These are phyloP conservation scores for Incumbomyces lentus DNA, from an alignment of 2,329 filamentous ascomycete genomes.

Conservation along the genomic window DNA sequence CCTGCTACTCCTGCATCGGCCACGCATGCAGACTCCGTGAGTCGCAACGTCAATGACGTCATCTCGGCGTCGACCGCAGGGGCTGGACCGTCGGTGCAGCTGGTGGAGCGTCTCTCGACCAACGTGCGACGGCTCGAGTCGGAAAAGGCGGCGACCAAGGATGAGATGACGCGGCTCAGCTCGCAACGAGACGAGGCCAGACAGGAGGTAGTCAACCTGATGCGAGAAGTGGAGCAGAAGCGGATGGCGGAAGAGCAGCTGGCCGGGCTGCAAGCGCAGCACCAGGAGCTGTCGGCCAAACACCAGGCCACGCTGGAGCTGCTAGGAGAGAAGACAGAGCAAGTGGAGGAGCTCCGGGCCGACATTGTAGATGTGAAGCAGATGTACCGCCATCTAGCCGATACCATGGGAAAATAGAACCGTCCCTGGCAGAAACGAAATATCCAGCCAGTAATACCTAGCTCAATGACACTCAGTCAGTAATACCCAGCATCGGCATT, in stretches of 20 bases:
- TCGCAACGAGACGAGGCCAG: conserved; percentile 85
- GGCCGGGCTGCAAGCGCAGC: conserved; percentile 54
- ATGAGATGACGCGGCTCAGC: conserved; percentile 70
- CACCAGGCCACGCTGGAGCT: conserved; percentile 90
- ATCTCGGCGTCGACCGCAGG: conserved; percentile 73
- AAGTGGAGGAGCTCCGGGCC: conserved; percentile 77
- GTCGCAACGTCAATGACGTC: conserved; percentile 66
- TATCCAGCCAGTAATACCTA: background rate
- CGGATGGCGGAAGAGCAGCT: conserved; percentile 51
- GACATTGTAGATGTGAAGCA: conserved; percentile 90
- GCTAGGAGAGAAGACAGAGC: conserved; percentile 92
- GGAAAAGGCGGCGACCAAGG: conserved; percentile 78
- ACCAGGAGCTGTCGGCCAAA: conserved; percentile 59
- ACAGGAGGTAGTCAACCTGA: conserved; percentile 79
- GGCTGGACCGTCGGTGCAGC: conserved; percentile 83
- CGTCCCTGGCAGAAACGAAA: background rate
- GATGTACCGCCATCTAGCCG: conserved; percentile 88
- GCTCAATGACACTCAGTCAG: no score
- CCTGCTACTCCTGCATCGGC: conserved; percentile 26
- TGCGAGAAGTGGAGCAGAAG: conserved; percentile 73
- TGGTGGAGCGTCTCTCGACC: conserved; percentile 92
- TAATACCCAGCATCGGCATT: no score
- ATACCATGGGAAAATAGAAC: conserved; percentile 62
- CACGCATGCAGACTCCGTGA: conserved; percentile 25
- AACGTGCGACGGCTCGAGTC: conserved; percentile 82